Evolutionary conservation across 2,329 filamentous ascomycete genomes (phyloP).

Genomic region (Dactylonectria estremocensis): DNA sequence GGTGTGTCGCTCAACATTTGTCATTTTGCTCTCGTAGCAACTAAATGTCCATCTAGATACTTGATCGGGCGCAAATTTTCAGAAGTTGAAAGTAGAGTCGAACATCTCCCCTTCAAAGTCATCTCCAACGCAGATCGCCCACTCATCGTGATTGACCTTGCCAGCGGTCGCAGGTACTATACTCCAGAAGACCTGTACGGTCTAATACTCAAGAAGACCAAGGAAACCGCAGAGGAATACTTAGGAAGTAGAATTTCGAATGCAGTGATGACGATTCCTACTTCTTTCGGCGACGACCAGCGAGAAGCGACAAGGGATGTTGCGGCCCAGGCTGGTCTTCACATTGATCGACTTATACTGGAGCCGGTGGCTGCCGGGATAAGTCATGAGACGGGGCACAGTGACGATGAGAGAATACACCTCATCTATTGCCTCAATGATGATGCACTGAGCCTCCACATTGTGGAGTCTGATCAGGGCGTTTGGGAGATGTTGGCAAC

Average conservation of each 20-base stretch:
- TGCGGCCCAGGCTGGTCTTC: not conserved
- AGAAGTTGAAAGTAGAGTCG: constrained; percentile 8
- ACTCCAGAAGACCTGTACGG: constrained; percentile 6
- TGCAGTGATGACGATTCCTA: constrained; percentile 6
- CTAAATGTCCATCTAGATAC: not conserved
- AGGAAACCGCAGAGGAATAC: constrained; percentile 1
- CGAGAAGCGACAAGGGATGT: not conserved
- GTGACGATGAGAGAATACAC: not conserved
- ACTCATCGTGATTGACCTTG: not conserved
- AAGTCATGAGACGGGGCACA: not conserved
- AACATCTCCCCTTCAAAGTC: constrained; percentile 18
- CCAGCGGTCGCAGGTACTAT: not conserved
- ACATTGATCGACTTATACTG: not conserved
- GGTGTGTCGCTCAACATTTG: not conserved
- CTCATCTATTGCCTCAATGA: not conserved
- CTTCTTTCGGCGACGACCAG: constrained; percentile 5
- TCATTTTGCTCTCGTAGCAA: not conserved
- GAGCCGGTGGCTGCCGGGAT: constrained; percentile 1
- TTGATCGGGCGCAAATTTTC: constrained; percentile 10
- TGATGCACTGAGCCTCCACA: not conserved
- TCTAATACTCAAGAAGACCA: constrained; percentile 2
- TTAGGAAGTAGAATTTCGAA: constrained; percentile 3
- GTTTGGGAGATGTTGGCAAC: not conserved
- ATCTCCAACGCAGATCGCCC: constrained; percentile 5
- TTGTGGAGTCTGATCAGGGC: not conserved